Conservation (phyloP, 495 filamentous ascomycete species). For the Penicillium simplicissimum region DNA sequence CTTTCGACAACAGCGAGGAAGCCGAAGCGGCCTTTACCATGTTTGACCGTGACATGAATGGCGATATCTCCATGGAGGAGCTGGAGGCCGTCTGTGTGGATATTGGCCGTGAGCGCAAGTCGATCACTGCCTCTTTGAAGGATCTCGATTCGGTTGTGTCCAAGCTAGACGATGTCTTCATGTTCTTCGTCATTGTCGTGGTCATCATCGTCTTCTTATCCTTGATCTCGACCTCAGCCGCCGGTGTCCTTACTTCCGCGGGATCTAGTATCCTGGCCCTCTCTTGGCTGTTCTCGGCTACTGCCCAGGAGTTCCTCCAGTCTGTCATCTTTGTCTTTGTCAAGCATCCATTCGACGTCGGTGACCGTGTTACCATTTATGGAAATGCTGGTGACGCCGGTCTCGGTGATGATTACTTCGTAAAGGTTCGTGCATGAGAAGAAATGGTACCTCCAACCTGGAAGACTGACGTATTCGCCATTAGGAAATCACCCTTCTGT, state of each 20-base stretch:
- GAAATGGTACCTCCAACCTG: no score
- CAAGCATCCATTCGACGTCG: conserved; percentile 97
- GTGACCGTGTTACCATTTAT: conserved; percentile 89
- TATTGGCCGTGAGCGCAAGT: conserved; percentile 91
- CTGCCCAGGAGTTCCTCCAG: conserved; percentile 90
- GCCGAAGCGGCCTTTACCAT: conserved; percentile 89
- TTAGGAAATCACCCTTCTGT: conserved; percentile 81
- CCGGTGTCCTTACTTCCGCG: conserved; percentile 79
- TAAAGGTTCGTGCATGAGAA: conserved; percentile 50
- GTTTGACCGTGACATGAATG: conserved; percentile 97
- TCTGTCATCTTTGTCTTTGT: conserved; percentile 95
- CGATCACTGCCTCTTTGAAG: conserved; percentile 91
- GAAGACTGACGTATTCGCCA: no score
- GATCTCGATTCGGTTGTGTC: conserved; percentile 94
- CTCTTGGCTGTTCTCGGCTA: conserved; percentile 89
- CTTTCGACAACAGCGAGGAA: conserved; percentile 83
- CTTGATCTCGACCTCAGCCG: conserved; percentile 84
- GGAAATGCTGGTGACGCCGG: conserved; percentile 79
- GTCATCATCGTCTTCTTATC: conserved; percentile 83
- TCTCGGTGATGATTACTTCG: conserved; percentile 89
- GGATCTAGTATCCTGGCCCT: conserved; percentile 84
- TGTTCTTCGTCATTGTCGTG: conserved; percentile 80
- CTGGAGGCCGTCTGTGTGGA: conserved; percentile 92
- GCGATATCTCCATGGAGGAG: conserved; percentile 95
- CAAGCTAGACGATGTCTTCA: conserved; percentile 84